These are phyloP conservation scores for Anacardium occidentale DNA, from an alignment of 345 rosid species.

Conservation along the genomic window DNA sequence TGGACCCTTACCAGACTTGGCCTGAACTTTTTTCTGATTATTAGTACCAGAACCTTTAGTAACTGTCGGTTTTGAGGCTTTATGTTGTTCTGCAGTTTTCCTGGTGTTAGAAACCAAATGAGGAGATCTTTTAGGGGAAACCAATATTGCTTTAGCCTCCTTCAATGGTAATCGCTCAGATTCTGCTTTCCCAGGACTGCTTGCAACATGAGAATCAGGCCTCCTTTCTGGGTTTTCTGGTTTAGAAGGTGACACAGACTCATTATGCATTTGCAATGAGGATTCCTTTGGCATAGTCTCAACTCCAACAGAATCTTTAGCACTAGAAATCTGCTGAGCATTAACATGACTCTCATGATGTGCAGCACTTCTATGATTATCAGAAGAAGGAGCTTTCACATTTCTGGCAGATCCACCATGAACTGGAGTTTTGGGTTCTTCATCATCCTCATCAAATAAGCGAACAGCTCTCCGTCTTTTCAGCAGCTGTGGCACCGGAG, in stretches of 20 bases:
- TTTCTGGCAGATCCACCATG: slow-evolving; percentile 51
- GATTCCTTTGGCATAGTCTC: slow-evolving; percentile 37
- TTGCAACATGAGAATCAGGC: slow-evolving; percentile 29
- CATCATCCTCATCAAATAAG: slow-evolving; percentile 62
- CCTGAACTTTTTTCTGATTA: slow-evolving; percentile 44
- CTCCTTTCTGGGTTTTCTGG: slow-evolving; percentile 31
- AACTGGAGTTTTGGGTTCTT: slow-evolving; percentile 82
- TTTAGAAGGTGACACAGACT: slow-evolving; percentile 32
- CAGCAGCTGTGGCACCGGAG: slow-evolving; percentile 38
- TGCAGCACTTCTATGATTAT: slow-evolving; percentile 32
- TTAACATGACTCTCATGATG: slow-evolving; percentile 27
- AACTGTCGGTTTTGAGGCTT: slow-evolving; percentile 36
- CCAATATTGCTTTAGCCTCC: slow-evolving; percentile 36
- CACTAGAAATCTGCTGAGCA: slow-evolving; percentile 30
- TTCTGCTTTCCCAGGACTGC: slow-evolving; percentile 42
- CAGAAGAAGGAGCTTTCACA: slow-evolving; percentile 33
- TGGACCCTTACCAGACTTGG: slow-evolving; percentile 41
- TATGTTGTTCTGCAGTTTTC: slow-evolving; percentile 42
- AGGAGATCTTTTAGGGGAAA: slow-evolving; percentile 63
- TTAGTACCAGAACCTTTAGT: slow-evolving; percentile 38
- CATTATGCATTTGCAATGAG: slow-evolving; percentile 31
- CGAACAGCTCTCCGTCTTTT: slow-evolving; percentile 77
- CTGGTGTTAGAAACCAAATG: slow-evolving; percentile 27
- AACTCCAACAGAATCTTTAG: slow-evolving; percentile 30
- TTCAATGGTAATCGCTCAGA: slow-evolving; percentile 33